phyloP scores from a whole-genome alignment of 176 grass and related monocot genomes.

The Bromus sterilis region DNA sequence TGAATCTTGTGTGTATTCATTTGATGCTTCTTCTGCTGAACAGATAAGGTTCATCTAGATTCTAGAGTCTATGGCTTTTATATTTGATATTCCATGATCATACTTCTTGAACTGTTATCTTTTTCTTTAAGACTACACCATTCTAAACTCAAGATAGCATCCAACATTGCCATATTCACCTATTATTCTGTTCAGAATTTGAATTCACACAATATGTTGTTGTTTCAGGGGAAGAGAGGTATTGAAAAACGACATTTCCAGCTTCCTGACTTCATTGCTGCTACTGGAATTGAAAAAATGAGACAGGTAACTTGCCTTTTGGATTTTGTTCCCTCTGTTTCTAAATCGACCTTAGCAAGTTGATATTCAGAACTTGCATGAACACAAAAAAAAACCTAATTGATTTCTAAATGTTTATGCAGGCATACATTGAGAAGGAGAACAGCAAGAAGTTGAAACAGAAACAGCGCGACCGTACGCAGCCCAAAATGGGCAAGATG shows the following conservation, averaged over 20 bases:
- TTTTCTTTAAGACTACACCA: no score
- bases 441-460: constrained; percentile 94
- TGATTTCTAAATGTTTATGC: constrained; percentile 17
- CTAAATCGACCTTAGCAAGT: neutral
- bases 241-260: constrained; percentile 96
- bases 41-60: no score
- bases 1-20: no score
- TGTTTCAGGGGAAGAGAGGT: constrained; percentile 81
- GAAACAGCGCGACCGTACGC: constrained; percentile 83
- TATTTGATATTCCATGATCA: no score
- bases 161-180: no score
- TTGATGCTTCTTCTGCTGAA: no score
- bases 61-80: no score
- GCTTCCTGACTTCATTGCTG: constrained; percentile 83
- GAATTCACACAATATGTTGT: neutral
- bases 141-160: no score
- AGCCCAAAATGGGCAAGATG: constrained; percentile 81
- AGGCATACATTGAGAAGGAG: constrained; percentile 99
- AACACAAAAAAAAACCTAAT: neutral
- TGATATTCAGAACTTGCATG: neutral
- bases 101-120: no score
- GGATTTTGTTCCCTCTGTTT: neutral
- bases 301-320: neutral
- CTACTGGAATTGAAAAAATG: neutral
- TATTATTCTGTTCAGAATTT: no score